Evolutionary conservation across 805 yeast species (phyloP).

Genomic region (Lipomyces starkeyi): DNA sequence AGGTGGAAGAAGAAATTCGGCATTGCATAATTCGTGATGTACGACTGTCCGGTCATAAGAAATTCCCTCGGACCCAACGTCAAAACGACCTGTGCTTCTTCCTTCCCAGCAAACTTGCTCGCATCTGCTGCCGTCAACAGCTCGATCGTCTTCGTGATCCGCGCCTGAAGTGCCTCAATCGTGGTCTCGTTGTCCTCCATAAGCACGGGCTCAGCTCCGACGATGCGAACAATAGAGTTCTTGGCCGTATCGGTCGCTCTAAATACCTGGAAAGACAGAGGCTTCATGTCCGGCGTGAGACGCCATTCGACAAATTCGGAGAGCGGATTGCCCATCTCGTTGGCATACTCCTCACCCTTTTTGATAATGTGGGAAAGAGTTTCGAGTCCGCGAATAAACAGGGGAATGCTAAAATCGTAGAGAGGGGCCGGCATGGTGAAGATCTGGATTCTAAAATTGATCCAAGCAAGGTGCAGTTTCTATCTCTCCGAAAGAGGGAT

Average conservation of each 20-base stretch:
- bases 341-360: conserved; percentile 11
- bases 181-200: conserved; percentile 18
- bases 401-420: conserved; percentile 11
- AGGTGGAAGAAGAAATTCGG: conserved; percentile 16
- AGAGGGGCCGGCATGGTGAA: conserved; percentile 8
- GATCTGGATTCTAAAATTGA: conserved; percentile 6
- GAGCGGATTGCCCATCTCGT: conserved; percentile 9
- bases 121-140: conserved; percentile 9
- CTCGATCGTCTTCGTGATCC: conserved; percentile 12
- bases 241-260: conserved; percentile 10
- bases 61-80: background rate
- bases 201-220: background rate
- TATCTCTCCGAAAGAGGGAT: conserved; percentile 1
- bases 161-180: conserved; percentile 17
- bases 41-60: conserved; percentile 7
- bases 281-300: conserved; percentile 13
- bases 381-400: conserved; percentile 4
- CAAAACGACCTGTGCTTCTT: background rate
- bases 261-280: conserved; percentile 16
- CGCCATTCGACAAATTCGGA: conserved; percentile 10
- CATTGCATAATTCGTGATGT: conserved; percentile 2
- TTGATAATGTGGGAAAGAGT: conserved; percentile 10
- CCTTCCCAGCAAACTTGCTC: conserved; percentile 7
- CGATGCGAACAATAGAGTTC: conserved; percentile 5
- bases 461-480: conserved; percentile 7